phyloP scores from a whole-genome alignment of 306 rosid species.

The Trifolium subterraneum region DNA sequence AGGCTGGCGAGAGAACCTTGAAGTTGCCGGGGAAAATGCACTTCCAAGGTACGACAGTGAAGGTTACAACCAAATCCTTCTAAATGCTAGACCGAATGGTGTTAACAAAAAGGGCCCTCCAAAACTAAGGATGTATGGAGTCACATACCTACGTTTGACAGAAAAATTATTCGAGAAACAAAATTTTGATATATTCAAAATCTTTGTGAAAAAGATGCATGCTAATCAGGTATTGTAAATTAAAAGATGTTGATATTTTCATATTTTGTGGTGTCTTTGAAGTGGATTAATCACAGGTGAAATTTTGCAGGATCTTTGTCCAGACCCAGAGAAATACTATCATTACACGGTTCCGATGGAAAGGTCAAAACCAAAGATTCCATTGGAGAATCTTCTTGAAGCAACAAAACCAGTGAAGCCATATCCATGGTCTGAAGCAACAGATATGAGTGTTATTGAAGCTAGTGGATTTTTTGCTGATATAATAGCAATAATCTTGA shows the following conservation, averaged over 20 bases:
- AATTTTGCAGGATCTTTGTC: slow-evolving; percentile 62
- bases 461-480: slow-evolving; percentile 13
- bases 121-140: slow-evolving; percentile 65
- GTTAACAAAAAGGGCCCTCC: slow-evolving; percentile 60
- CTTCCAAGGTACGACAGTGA: slow-evolving; percentile 66
- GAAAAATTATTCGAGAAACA: slow-evolving; percentile 49
- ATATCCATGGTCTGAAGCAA: slow-evolving; percentile 62
- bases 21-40: slow-evolving; percentile 96
- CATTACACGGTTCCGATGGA: slow-evolving; percentile 58
- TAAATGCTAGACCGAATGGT: slow-evolving; percentile 81
- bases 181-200: slow-evolving; percentile 64
- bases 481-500: slow-evolving; percentile 15
- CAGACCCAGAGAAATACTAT: slow-evolving; percentile 58
- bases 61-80: slow-evolving; percentile 73
- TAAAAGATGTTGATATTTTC: background rate
- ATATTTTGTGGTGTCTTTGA: background rate
- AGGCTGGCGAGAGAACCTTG: slow-evolving; percentile 73
- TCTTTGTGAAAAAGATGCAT: slow-evolving; percentile 85
- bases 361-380: slow-evolving; percentile 55
- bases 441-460: slow-evolving; percentile 45
- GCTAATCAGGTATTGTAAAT: slow-evolving; percentile 68
- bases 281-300: slow-evolving; percentile 6
- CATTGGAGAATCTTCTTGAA: slow-evolving; percentile 52
- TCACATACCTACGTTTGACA: slow-evolving; percentile 75
- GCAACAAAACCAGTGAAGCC: slow-evolving; percentile 60